Percentiles rank a stretch among this genome's conserved stretches.
These are phyloP conservation scores for Xerocomellus chrysenteron DNA, from an alignment of 768 basidiomycete genomes.

Conservation along the genomic window DNA sequence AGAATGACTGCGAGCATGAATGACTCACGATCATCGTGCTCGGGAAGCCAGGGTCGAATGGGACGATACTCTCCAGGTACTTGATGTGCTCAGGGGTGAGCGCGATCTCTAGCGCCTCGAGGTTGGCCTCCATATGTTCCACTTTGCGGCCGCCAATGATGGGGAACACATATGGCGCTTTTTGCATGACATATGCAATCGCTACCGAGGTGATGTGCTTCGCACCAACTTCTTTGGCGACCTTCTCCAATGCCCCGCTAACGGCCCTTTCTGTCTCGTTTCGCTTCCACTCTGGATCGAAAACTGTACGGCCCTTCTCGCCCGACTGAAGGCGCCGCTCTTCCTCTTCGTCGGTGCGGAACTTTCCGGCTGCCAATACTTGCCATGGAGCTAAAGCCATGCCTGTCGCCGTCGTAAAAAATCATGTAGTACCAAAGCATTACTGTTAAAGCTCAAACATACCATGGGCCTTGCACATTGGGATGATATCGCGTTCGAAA, in stretches of 20 bases:
- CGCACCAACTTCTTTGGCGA: constrained; percentile 40
- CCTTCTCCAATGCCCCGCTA: constrained; percentile 36
- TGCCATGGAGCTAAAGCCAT: constrained; percentile 38
- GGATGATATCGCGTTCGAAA: no score
- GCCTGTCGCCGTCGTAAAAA: constrained; percentile 21
- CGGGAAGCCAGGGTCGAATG: constrained; percentile 43
- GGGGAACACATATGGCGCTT: constrained; percentile 46
- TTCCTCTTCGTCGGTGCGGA: constrained; percentile 33
- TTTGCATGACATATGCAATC: constrained; percentile 46
- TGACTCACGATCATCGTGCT: constrained; percentile 31
- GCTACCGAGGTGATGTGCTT: constrained; percentile 39
- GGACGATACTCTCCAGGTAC: constrained; percentile 35
- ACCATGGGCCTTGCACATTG: no score
- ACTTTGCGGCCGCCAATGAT: constrained; percentile 44
- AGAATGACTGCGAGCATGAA: not conserved
- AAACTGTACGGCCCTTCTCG: constrained; percentile 40
- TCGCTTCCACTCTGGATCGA: constrained; percentile 32
- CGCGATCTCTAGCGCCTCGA: constrained; percentile 42
- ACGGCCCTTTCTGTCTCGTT: constrained; percentile 33
- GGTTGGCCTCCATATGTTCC: constrained; percentile 41
- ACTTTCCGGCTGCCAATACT: constrained; percentile 30
- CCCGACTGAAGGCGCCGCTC: constrained; percentile 16
- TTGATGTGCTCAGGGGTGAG: constrained; percentile 40
- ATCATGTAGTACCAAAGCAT: no score
- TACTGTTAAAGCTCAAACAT: no score